A percentile compares a stretch with the other conserved stretches of the same genome.
These are phyloP conservation scores for Boletus edulis DNA, from an alignment of 768 basidiomycete species.

Conservation along the genomic window DNA sequence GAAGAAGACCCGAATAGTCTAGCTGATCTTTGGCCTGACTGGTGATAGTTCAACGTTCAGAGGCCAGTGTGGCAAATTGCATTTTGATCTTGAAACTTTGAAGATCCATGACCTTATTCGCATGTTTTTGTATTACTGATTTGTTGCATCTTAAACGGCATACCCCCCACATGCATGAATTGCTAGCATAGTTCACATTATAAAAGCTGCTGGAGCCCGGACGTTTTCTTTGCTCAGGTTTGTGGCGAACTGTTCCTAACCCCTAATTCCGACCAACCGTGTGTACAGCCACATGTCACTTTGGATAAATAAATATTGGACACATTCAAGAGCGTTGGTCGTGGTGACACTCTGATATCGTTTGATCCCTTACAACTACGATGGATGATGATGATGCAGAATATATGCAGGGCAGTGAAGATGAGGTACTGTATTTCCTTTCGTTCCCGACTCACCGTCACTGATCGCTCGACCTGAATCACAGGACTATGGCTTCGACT, in stretches of 20 bases:
- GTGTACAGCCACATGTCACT: too few relatives aligned
- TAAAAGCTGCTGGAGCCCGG: too few relatives aligned
- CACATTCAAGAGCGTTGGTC: too few relatives aligned
- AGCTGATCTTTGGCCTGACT: slow-evolving; percentile 62
- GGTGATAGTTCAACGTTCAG: slow-evolving; percentile 33
- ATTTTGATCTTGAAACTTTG: slow-evolving; percentile 2
- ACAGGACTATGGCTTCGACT: slow-evolving; percentile 95
- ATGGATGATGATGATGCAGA: slow-evolving; percentile 96
- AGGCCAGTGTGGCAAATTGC: background rate
- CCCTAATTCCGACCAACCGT: too few relatives aligned
- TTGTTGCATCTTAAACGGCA: slow-evolving; percentile 14
- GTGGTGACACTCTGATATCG: background rate
- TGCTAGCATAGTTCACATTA: slow-evolving; percentile 6
- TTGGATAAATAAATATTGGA: too few relatives aligned
- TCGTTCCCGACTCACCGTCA: background rate
- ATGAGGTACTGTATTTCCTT: slow-evolving; percentile 54
- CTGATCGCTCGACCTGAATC: slow-evolving; percentile 5
- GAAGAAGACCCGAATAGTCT: slow-evolving; percentile 67
- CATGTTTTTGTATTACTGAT: slow-evolving; percentile 11
- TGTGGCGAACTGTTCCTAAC: too few relatives aligned
- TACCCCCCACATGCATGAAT: slow-evolving; percentile 26
- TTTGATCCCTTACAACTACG: slow-evolving; percentile 9
- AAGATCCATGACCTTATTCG: background rate
- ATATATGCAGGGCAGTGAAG: slow-evolving; percentile 88
- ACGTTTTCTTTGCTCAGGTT: too few relatives aligned